A percentile compares a stretch with the other conserved stretches of the same genome.
Evolutionary conservation across 208 protist genomes (phyloP).

Genomic region (Trypanosoma grayi): DNA sequence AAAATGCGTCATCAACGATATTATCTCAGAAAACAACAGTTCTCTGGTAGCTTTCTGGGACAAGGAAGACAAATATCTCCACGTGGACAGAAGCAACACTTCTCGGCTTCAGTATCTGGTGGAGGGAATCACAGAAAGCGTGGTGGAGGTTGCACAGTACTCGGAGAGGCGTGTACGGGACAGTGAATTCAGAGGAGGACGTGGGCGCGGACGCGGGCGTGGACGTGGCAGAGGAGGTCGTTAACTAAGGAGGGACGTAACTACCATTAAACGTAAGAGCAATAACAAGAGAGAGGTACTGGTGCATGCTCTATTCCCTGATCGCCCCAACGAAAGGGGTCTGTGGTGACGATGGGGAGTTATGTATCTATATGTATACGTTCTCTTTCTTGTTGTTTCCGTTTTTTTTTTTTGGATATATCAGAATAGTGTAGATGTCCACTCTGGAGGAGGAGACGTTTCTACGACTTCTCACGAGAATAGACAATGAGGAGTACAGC

Average conservation of each 20-base stretch:
- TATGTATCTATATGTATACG: background rate
- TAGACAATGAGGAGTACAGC: conserved; percentile 22
- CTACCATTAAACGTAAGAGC: background rate
- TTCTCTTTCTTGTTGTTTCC: background rate
- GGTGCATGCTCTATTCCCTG: background rate
- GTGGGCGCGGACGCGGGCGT: conserved; percentile 47
- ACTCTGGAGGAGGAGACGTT: conserved; percentile 30
- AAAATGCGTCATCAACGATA: conserved; percentile 60
- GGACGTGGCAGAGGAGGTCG: conserved; percentile 40
- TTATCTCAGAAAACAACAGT: conserved; percentile 69
- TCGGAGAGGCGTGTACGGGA: conserved; percentile 53
- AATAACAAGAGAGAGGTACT: conserved; percentile 3
- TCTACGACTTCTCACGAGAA: conserved; percentile 18
- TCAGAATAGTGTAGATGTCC: background rate
- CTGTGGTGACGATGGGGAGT: background rate
- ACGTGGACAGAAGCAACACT: conserved; percentile 76
- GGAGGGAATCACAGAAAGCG: conserved; percentile 57
- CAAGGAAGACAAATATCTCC: conserved; percentile 74
- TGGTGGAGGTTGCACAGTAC: conserved; percentile 62
- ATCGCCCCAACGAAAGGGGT: background rate
- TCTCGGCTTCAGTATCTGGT: conserved; percentile 84
- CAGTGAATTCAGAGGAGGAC: conserved; percentile 35
- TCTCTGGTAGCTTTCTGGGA: conserved; percentile 84
- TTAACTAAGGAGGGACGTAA: conserved; percentile 12
- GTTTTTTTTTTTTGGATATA: conserved; percentile 14